phyloP scores from a whole-genome alignment of 768 basidiomycete species.

The Pleurotus tuber-regium region DNA sequence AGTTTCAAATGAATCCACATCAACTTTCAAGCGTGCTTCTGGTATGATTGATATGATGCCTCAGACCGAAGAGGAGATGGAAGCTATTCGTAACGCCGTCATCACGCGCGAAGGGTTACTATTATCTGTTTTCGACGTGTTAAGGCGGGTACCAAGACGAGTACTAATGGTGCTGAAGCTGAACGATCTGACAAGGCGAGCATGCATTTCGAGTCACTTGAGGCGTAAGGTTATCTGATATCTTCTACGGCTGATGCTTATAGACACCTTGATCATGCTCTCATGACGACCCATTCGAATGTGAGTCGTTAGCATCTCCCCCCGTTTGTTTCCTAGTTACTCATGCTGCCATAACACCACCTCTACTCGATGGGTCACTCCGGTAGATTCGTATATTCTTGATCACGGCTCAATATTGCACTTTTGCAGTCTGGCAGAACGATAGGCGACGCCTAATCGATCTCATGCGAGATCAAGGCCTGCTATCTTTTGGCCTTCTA shows the following conservation, averaged over 20 bases:
- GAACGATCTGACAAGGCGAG: conserved; percentile 80
- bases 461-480: conserved; percentile 46
- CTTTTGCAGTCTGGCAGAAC: conserved; percentile 74
- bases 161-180: conserved; percentile 83
- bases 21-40: conserved; percentile 58
- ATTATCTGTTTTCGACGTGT: conserved; percentile 80
- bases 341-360: too few species aligned
- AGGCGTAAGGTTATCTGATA: neutral
- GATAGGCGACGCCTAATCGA: conserved; percentile 48
- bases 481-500: conserved; percentile 46
- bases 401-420: conserved; percentile 88
- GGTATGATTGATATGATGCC: conserved; percentile 74
- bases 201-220: neutral
- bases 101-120: conserved; percentile 80
- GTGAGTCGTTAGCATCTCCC: conserved; percentile 30
- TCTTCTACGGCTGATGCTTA: neutral
- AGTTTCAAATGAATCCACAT: conserved; percentile 6
- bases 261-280: conserved; percentile 14
- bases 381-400: conserved; percentile 80
- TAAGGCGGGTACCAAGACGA: conserved; percentile 81
- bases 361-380: conserved; percentile 7
- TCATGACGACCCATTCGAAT: conserved; percentile 85
- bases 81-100: conserved; percentile 80
- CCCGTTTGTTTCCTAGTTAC: neutral
- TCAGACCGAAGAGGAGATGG: conserved; percentile 76